Conservation (phyloP, 2,329 filamentous ascomycete genomes). For the Phialocephala sp. region DNA sequence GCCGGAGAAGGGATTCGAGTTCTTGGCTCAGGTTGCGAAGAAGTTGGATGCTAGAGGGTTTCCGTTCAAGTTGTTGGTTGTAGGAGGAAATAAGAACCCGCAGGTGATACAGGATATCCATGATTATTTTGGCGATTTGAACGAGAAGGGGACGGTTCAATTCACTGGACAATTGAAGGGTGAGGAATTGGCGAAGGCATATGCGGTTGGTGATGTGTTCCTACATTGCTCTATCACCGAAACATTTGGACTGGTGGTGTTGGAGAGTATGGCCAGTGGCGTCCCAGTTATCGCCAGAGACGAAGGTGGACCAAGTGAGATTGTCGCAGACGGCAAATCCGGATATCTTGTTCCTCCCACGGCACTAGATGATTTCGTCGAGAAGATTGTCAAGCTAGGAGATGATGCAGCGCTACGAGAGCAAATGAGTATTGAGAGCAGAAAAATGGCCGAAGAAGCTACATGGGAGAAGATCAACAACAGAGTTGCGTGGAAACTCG, state of each 20-base stretch:
- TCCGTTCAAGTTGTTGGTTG: conserved; percentile 68
- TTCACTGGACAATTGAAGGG: conserved; percentile 71
- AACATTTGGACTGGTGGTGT: conserved; percentile 73
- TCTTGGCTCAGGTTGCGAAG: conserved; percentile 61
- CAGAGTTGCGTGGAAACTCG: conserved; percentile 69
- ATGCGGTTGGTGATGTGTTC: conserved; percentile 72
- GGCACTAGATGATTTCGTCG: conserved; percentile 64
- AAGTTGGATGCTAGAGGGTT: conserved; percentile 61
- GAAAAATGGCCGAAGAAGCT: conserved; percentile 63
- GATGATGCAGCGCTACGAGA: conserved; percentile 51
- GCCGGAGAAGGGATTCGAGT: conserved; percentile 74
- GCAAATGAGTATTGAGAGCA: conserved; percentile 54
- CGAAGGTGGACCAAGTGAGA: conserved; percentile 72
- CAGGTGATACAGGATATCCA: conserved; percentile 66
- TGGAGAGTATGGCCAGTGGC: conserved; percentile 74
- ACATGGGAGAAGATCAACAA: conserved; percentile 78
- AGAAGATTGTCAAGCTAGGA: conserved; percentile 56
- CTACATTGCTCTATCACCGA: conserved; percentile 73
- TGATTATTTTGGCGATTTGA: conserved; percentile 60
- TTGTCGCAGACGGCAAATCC: conserved; percentile 62
- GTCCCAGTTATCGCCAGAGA: conserved; percentile 72
- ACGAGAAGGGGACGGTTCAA: conserved; percentile 58
- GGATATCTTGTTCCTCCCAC: conserved; percentile 65
- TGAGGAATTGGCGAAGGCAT: conserved; percentile 65
- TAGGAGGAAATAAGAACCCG: conserved; percentile 70